These are phyloP conservation scores for Juglanconis juglandina DNA, from an alignment of 2,329 filamentous ascomycete genomes.

Conservation along the genomic window DNA sequence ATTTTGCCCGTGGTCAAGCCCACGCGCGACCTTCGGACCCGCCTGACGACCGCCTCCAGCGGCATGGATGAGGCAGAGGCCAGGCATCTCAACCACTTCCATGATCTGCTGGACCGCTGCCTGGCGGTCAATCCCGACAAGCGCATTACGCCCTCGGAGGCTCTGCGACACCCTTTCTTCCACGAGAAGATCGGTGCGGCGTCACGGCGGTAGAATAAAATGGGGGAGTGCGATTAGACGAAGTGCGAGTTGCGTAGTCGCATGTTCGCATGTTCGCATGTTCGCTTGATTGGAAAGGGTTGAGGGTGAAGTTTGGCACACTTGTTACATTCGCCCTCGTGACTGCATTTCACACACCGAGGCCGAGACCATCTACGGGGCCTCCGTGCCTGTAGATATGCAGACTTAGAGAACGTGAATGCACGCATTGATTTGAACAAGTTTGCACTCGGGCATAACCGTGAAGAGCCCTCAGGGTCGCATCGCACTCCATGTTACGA, in stretches of 20 bases:
- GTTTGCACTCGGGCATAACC: no score
- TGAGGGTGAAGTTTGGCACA: not conserved
- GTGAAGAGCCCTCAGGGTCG: no score
- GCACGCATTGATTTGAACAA: not conserved
- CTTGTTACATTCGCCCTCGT: not conserved
- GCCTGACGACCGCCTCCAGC: constrained; percentile 70
- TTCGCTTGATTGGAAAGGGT: not conserved
- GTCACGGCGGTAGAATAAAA: constrained; percentile 8
- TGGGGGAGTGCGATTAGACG: not conserved
- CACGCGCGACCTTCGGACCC: constrained; percentile 75
- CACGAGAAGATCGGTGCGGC: constrained; percentile 35
- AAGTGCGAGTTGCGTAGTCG: not conserved
- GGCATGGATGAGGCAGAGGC: constrained; percentile 71
- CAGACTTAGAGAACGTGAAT: not conserved
- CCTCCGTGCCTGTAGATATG: not conserved
- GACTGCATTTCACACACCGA: not conserved
- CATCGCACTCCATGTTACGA: no score
- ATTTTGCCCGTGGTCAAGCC: constrained; percentile 70
- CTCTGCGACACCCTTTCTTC: constrained; percentile 87
- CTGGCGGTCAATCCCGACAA: constrained; percentile 89
- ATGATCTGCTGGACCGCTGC: constrained; percentile 85
- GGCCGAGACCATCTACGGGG: not conserved
- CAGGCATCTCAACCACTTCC: constrained; percentile 77
- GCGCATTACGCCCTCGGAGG: constrained; percentile 80
- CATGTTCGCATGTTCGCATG: not conserved